Conservation (phyloP, 257 asterid species). For the Solanum piurae region DNA sequence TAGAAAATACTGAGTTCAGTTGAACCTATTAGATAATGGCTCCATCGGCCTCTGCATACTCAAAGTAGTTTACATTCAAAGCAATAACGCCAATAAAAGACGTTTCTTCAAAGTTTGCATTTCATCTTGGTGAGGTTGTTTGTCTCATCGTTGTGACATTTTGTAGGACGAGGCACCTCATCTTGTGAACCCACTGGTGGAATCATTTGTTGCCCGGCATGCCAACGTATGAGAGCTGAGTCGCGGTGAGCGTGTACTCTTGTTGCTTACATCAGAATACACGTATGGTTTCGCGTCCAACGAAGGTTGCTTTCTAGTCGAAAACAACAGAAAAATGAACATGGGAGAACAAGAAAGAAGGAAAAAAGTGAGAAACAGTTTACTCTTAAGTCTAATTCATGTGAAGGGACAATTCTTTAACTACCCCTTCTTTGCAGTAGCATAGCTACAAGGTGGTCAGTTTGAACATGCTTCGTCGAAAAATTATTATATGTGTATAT, state of each 20-base stretch:
- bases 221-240: background rate
- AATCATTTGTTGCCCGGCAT: constrained; percentile 68
- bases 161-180: constrained; percentile 89
- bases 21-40: background rate
- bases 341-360: background rate
- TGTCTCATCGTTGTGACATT: background rate
- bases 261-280: background rate
- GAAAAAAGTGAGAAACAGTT: background rate
- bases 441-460: background rate
- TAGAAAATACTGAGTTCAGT: background rate
- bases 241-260: background rate
- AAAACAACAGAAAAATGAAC: background rate
- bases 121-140: background rate
- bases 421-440: background rate
- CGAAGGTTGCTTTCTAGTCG: background rate
- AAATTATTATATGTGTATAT: background rate
- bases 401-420: background rate
- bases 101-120: background rate
- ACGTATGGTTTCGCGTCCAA: background rate
- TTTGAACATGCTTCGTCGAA: background rate
- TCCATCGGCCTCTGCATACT: background rate
- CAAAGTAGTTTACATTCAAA: background rate
- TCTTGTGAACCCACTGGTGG: constrained; percentile 61
- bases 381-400: background rate
- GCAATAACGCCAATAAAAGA: background rate